A percentile compares a stretch with the other conserved stretches of the same genome.
These are phyloP conservation scores for Sporisorium scitamineum DNA, from an alignment of 1,284 basidiomycete genomes.

Conservation along the genomic window DNA sequence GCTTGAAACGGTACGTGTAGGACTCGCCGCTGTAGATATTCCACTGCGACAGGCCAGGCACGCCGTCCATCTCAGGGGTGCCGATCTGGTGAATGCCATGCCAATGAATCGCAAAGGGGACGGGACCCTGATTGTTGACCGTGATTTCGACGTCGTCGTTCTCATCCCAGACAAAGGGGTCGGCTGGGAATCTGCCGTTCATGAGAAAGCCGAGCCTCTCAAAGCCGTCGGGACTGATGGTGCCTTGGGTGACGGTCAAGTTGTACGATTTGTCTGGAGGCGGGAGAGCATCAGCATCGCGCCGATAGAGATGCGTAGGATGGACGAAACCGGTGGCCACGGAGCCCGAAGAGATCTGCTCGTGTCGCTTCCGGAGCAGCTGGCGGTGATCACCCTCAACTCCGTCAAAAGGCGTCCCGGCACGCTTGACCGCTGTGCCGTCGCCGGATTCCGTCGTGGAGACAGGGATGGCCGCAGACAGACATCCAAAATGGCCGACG, in stretches of 20 bases:
- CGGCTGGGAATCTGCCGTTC: constrained; percentile 49
- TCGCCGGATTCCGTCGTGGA: background rate
- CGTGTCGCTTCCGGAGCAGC: constrained; percentile 28
- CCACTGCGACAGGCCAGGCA: constrained; percentile 56
- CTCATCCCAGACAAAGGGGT: constrained; percentile 54
- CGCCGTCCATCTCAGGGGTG: constrained; percentile 55
- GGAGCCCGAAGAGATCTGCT: constrained; percentile 32
- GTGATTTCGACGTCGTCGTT: constrained; percentile 51
- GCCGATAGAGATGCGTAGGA: constrained; percentile 39
- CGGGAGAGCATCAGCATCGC: constrained; percentile 38
- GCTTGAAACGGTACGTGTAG: constrained; percentile 52
- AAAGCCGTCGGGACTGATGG: constrained; percentile 50
- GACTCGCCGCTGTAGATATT: constrained; percentile 47
- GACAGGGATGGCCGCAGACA: constrained; percentile 17
- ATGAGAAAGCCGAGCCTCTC: constrained; percentile 47
- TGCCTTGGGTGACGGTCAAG: constrained; percentile 37
- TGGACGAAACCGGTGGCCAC: constrained; percentile 36
- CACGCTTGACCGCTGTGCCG: background rate
- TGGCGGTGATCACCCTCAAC: constrained; percentile 18
- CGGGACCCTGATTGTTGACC: constrained; percentile 42
- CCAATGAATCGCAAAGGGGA: constrained; percentile 54
- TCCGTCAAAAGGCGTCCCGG: background rate
- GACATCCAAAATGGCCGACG: background rate
- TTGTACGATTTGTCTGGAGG: constrained; percentile 43
- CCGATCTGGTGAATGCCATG: constrained; percentile 57